Conservation (phyloP, 495 filamentous ascomycete species). For the Penicillium manginii region DNA sequence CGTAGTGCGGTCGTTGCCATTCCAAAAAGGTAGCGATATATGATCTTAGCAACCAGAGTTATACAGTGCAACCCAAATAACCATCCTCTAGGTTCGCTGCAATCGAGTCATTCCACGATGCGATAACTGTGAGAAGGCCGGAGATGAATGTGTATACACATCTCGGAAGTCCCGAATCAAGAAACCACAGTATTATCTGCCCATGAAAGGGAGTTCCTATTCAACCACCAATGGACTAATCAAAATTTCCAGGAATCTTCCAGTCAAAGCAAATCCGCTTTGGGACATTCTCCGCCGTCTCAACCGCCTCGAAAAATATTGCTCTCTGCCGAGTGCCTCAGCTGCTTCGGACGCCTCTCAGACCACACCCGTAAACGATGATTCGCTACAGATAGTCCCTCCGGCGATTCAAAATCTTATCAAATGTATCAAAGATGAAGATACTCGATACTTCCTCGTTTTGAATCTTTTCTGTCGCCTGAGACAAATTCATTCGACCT, state of each 20-base stretch:
- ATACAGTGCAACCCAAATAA: too few relatives aligned
- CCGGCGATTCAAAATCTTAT: constrained; percentile 3
- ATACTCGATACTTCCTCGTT: constrained; percentile 3
- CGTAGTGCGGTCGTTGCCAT: constrained; percentile 24
- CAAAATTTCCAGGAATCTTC: not conserved
- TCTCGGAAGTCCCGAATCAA: constrained; percentile 21
- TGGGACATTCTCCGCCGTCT: constrained; percentile 19
- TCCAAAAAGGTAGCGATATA: constrained; percentile 21
- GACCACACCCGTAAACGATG: too few relatives aligned
- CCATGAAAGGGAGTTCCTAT: too few relatives aligned
- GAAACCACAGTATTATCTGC: constrained; percentile 12
- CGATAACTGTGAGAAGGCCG: constrained; percentile 20
- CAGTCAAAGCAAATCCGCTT: constrained; percentile 13
- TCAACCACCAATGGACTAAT: not conserved
- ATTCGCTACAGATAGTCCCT: not conserved
- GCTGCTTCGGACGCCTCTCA: too few relatives aligned
- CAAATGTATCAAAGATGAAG: constrained; percentile 12
- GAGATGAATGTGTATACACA: constrained; percentile 18
- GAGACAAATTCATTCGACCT: constrained; percentile 8
- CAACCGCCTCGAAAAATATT: constrained; percentile 26
- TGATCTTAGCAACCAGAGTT: not conserved
- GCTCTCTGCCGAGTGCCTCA: not conserved
- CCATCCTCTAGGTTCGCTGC: constrained; percentile 22
- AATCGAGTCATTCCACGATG: constrained; percentile 23
- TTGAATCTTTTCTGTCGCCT: constrained; percentile 23